Evolutionary conservation across 2,329 filamentous ascomycete genomes (phyloP), one percentile per base, ranked within the genome.

Genomic region (Aspergillus sp.): DNA sequence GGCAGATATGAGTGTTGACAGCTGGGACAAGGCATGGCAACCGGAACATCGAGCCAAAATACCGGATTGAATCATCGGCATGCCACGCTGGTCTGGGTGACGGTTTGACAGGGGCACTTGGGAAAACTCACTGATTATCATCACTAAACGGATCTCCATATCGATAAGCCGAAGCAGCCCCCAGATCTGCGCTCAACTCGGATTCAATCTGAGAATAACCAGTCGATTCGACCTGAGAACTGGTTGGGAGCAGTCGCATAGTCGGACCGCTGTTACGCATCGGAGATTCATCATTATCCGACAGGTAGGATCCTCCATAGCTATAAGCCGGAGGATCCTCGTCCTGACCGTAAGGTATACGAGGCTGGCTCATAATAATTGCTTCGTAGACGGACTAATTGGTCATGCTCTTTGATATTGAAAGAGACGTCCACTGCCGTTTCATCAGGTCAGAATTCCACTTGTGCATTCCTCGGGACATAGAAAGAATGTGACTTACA

Each of bases 181-280:
- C 66, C 40, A 65, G 53, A 44, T 66, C 67, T 49, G 65, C 66
- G 56, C 66, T 64, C 57, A 69, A 33, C 41, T 73, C 70, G 33
- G 69, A 68, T 27, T 77, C 74, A 15, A 73, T 63, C 31, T 74
- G 71, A 11, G 72, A 66, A 33, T 37, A 37, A 37, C 35, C 35
- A 37, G 35, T n/a, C 12, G 35, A 67, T 27, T 77, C 74, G 15
- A 73, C 63, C 31, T 74, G 71, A 11, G 72, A 66, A 33, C 67
- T 72, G 9, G 74, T 74, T 6, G 78, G 77, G 27, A 81, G 64
- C 58, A 81, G 64, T 39, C 78, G 74, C 76, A 80, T 77, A 0
- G 79, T 78, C 8, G 74, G 68, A 23, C 71, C 70, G 66, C 75
- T 72, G 12, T 69, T 70, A 43, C 70, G 67, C 44, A 55, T 57